phyloP scores from a whole-genome alignment of 192 early-diverging fungal species.

The Podila epigama region DNA sequence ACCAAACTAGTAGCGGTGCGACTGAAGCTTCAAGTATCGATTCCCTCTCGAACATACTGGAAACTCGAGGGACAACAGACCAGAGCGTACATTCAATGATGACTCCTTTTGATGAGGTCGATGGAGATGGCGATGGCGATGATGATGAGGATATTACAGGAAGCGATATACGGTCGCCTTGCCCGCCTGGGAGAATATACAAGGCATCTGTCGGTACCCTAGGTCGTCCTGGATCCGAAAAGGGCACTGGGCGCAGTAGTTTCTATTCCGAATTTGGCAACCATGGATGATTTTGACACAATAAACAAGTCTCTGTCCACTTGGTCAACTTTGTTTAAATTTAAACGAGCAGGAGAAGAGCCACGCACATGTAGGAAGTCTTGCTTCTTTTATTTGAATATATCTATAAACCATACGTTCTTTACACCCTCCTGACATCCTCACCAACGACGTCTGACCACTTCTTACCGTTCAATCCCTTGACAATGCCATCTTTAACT shows the following conservation, averaged over 20 bases:
- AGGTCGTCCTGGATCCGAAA: constrained; percentile 17
- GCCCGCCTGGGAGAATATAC: constrained; percentile 34
- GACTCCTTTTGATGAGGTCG: neutral
- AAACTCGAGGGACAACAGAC: neutral
- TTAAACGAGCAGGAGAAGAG: no score
- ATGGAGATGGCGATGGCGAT: constrained; percentile 8
- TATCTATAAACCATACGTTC: neutral
- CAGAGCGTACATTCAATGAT: no score
- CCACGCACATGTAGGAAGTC: no score
- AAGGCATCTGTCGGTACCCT: no score
- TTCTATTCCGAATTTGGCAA: neutral
- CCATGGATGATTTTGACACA: neutral
- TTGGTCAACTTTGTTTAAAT: neutral
- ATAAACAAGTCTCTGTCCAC: neutral
- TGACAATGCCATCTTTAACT: constrained; percentile 79
- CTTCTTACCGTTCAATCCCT: constrained; percentile 72
- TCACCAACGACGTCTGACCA: constrained; percentile 68
- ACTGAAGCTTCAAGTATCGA: neutral
- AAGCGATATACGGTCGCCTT: constrained; percentile 23
- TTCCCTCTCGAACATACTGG: neutral
- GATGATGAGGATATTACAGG: constrained; percentile 23
- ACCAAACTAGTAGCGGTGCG: neutral
- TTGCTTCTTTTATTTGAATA: neutral
- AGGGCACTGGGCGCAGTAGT: constrained; percentile 13
- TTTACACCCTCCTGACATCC: constrained; percentile 19